These are phyloP conservation scores for Penicillium sp. DNA, from an alignment of 2,329 filamentous ascomycete genomes.

Conservation along the genomic window DNA sequence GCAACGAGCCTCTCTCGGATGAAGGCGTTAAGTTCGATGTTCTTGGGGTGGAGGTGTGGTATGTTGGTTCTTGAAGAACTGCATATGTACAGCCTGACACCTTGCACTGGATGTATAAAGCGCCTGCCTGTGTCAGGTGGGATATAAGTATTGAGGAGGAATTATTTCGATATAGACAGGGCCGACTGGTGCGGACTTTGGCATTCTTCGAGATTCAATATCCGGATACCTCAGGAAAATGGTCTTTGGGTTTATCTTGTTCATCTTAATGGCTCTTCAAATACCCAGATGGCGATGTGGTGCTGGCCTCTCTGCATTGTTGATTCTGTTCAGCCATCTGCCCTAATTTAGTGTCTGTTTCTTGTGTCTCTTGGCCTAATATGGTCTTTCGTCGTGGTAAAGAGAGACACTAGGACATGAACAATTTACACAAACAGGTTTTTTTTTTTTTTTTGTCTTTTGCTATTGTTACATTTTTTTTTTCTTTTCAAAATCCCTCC, in stretches of 20 bases:
- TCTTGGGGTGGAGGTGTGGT: slow-evolving; percentile 87
- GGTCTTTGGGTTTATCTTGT: not conserved
- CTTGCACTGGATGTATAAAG: slow-evolving; percentile 4
- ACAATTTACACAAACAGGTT: not conserved
- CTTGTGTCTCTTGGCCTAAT: not conserved
- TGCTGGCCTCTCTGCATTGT: no score
- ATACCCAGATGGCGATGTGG: slow-evolving; percentile 12
- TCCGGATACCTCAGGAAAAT: not conserved
- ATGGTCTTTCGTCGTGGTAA: not conserved
- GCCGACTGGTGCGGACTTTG: not conserved
- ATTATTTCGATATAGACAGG: not conserved
- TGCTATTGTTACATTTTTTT: not conserved
- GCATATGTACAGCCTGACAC: not conserved
- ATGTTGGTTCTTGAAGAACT: slow-evolving; percentile 52
- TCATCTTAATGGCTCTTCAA: slow-evolving; percentile 8
- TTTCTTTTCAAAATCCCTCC: not conserved
- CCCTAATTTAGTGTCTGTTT: not conserved
- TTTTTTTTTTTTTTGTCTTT: not conserved
- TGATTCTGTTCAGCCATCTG: not conserved
- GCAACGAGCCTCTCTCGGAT: slow-evolving; percentile 86
- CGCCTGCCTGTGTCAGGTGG: not conserved
- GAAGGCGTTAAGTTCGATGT: slow-evolving; percentile 88
- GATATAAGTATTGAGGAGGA: not conserved
- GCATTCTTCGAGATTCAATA: not conserved
- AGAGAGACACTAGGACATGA: no score